Base-by-base conservation (phyloP, 306 rosid genomes). In the Inga oerstediana region DNA sequence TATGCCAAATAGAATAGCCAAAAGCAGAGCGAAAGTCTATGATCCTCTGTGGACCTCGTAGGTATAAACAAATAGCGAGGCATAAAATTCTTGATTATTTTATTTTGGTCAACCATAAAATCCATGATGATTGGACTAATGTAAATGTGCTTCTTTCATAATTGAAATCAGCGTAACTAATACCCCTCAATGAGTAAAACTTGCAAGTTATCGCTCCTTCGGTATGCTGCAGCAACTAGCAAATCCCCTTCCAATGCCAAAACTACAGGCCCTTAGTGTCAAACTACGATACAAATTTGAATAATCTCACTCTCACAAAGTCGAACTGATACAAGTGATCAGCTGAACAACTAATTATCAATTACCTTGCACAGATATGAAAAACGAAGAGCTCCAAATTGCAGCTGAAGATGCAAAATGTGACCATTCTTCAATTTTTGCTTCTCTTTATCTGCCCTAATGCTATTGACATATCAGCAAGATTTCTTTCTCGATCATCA, bases 21-120 rank as follows among this genome's bases (percentile, higher is more conserved):
- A 11, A 16, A 19, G 95, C 91, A 52, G 73, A 66, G 32, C 20
- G 85, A 84, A 93, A 75, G 19, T 91, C 93, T 5, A 64, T 27
- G 19, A 64, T 27, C 70, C 19, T 64, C 39, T 4, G 13, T 5
- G 37, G 8, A 30, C 37, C 20, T 27, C 41, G 20, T 64, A 1
- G 35, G 65, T 3, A 58, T 8, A 56, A 11, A 62, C 11, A 62
- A 59, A 59, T n/a, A 61, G 20, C 70, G 30, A 5, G 41, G 70
- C 37, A 30, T 64, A 64, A 64, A 24, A 27, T 64, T 10, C 70
- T 1, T 30, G 41, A 64, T 10, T 35, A 24, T 10, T 24, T 54
- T 54, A 22, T 17, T 54, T 54, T 19, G 61, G 61, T 24, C 61
- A 19, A 16, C 24, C 15, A 27, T 30, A 22, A 62, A 62, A 24